Evolutionary conservation across 2,329 filamentous ascomycete genomes (phyloP).

Genomic region (Truncatella angustata): DNA sequence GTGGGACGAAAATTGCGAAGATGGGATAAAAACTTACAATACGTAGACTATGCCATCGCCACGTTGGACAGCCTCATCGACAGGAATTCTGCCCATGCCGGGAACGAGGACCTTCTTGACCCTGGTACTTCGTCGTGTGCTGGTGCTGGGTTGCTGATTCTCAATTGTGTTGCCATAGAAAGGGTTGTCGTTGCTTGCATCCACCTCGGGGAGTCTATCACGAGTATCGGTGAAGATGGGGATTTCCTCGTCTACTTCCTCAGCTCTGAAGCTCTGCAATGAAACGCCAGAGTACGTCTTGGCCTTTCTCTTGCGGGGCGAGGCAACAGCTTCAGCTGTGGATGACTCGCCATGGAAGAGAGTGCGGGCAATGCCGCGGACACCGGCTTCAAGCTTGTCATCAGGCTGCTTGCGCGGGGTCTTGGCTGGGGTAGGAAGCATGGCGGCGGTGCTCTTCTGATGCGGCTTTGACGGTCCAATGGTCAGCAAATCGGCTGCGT

Average conservation of each 20-base stretch:
- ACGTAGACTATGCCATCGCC: conserved; percentile 73
- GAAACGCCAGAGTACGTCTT: conserved; percentile 56
- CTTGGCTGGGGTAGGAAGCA: conserved; percentile 77
- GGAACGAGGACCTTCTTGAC: conserved; percentile 53
- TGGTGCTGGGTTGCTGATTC: conserved; percentile 36
- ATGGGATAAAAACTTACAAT: conserved; percentile 62
- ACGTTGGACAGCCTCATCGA: conserved; percentile 63
- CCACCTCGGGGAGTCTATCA: conserved; percentile 70
- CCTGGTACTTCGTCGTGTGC: conserved; percentile 47
- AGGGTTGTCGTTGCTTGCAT: conserved; percentile 67
- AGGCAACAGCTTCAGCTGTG: conserved; percentile 49
- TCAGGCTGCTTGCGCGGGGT: conserved; percentile 66
- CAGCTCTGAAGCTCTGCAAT: conserved; percentile 57
- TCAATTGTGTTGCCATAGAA: conserved; percentile 56
- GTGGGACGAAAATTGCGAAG: conserved; percentile 5
- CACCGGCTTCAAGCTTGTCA: conserved; percentile 47
- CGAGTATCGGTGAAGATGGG: conserved; percentile 77
- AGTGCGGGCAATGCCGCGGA: conserved; percentile 57
- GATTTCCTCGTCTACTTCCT: conserved; percentile 59
- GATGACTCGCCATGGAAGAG: conserved; percentile 57
- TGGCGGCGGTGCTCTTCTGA: conserved; percentile 38
- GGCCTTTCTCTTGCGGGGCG: conserved; percentile 55
- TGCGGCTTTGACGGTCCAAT: conserved; percentile 24
- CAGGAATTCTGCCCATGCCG: conserved; percentile 55
- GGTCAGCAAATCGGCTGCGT: conserved; percentile 42